Base-by-base conservation (phyloP, 2,329 filamentous ascomycete genomes). In the Arthrobotrys sphaeroides region DNA sequence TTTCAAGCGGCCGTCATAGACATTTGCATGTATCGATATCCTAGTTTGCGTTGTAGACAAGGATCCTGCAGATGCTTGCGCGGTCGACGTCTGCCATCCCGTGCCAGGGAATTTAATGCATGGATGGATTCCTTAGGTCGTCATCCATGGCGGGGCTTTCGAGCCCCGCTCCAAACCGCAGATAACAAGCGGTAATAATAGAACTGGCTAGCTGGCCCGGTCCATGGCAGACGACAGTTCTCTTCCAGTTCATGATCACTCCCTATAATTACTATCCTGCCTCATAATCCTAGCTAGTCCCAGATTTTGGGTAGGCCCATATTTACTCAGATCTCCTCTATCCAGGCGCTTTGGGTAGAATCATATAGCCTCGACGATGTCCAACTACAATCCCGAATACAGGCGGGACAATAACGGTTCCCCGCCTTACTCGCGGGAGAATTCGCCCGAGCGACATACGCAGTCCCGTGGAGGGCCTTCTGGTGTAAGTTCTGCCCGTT, bases 381-480 rank as follows among this genome's bases (percentile, higher is more conserved):
- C 72, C 40, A 75, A 75, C 72, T 75, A 75, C 64, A 75, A 75
- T 24, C 72, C 72, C 12, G 57, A 75, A 12, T 75, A 75, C 33
- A 24, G 64, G 49, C 64, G 61, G 49, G 64, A 65, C 47, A 33
- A 31, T 5, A 65, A 51, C 22, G 24, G 22, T n/a, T 69, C 72
- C 47, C 72, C 72, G 49, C 57, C 64, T 1, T 75, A 75, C 38
- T 75, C 72, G 33, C 72, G 72, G 36, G 72, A 75, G 20, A 49
- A 57, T 33, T 69, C 72, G 22, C 64, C 64, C n/a, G 72, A 75
- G 43, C 57, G 36, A 20, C 57, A 55, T 10, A 24, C 33, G 40
- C 49, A 64, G 3, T 6, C 55, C 40, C 72, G 72, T 13, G 72
- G 64, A 43, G 43, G 57, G 16, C 55, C 45, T n/a, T 67, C 62